phyloP scores from a whole-genome alignment of 208 protist genomes.

The Leishmania gerbilli region DNA sequence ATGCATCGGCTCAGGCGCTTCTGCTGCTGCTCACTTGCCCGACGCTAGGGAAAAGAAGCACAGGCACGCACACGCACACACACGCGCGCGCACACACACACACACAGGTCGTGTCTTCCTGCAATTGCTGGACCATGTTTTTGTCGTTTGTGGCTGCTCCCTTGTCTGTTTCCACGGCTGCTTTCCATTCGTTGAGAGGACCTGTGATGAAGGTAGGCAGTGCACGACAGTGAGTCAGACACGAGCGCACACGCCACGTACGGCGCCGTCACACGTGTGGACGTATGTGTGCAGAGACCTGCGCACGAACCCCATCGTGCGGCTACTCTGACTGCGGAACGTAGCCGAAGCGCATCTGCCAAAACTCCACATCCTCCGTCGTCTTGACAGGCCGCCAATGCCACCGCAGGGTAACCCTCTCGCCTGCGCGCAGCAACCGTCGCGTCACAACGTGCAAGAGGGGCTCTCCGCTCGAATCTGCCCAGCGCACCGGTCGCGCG shows the following conservation, averaged over 20 bases:
- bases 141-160: background rate
- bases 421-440: conserved; percentile 43
- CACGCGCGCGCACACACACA: background rate
- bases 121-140: background rate
- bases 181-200: background rate
- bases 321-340: conserved; percentile 33
- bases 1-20: background rate
- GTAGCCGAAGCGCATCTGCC: conserved; percentile 81
- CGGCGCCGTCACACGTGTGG: background rate
- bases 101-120: background rate
- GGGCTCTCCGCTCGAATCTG: conserved; percentile 37
- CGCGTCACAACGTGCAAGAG: conserved; percentile 65
- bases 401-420: conserved; percentile 64
- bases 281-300: background rate
- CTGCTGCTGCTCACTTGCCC: background rate
- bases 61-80: background rate
- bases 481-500: conserved; percentile 22
- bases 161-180: background rate
- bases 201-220: background rate
- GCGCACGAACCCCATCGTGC: background rate
- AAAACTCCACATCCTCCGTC: conserved; percentile 71
- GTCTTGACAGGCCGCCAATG: conserved; percentile 41
- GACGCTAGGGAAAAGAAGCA: background rate
- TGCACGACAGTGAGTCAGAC: background rate
- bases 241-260: background rate